Evolutionary conservation across 352 stramenopile species (phyloP).

Genomic region (Pythium brassicae): DNA sequence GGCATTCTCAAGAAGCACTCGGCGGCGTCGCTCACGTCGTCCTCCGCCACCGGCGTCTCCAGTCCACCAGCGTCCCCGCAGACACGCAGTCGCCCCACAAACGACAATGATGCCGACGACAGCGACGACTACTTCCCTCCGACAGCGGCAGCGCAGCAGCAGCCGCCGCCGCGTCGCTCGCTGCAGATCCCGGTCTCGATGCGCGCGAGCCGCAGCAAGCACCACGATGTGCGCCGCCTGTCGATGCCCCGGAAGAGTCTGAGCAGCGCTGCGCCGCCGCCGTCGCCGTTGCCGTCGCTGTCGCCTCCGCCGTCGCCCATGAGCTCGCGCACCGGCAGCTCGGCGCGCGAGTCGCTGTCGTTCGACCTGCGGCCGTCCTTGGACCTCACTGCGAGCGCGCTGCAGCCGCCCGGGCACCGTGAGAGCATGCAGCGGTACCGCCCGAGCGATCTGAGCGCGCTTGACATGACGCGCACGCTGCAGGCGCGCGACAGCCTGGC

Average conservation of each 20-base stretch:
- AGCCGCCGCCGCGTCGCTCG: slow-evolving; percentile 8
- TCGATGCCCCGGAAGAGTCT: slow-evolving; percentile 27
- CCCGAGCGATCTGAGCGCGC: slow-evolving; percentile 52
- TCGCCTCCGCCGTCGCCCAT: slow-evolving; percentile 11
- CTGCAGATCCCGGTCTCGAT: slow-evolving; percentile 7
- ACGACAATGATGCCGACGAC: background rate
- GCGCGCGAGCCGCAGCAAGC: slow-evolving; percentile 11
- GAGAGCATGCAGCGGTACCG: slow-evolving; percentile 75
- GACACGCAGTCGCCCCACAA: background rate
- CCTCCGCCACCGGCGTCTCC: slow-evolving; percentile 14
- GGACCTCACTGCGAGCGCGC: background rate
- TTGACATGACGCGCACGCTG: slow-evolving; percentile 40
- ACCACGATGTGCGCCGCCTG: slow-evolving; percentile 33
- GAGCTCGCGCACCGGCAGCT: background rate
- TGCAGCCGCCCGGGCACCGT: background rate
- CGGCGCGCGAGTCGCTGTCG: slow-evolving; percentile 9
- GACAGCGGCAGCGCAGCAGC: background rate
- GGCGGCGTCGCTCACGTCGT: slow-evolving; percentile 27
- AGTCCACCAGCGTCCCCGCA: slow-evolving; percentile 11
- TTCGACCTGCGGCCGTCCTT: slow-evolving; percentile 14
- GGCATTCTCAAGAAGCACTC: slow-evolving; percentile 62
- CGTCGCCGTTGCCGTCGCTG: slow-evolving; percentile 8
- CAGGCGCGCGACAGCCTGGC: slow-evolving; percentile 57
- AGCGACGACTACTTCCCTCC: too few relatives aligned
- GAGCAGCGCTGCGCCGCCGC: slow-evolving; percentile 1